phyloP scores from a whole-genome alignment of 306 rosid species.

The Lablab purpureus region DNA sequence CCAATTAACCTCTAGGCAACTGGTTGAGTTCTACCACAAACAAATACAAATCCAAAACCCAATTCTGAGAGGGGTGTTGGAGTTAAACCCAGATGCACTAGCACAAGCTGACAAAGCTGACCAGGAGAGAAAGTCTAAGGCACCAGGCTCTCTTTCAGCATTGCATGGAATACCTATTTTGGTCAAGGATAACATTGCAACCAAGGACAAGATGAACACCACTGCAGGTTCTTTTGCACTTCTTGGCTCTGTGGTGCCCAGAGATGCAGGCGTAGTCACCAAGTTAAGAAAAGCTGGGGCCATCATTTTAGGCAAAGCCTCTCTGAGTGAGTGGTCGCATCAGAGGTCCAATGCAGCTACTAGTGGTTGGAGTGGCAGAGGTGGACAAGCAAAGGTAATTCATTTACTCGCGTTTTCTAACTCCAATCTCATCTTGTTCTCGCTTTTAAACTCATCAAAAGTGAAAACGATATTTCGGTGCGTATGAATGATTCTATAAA shows the following conservation, averaged over 20 bases:
- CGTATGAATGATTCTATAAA: too few relatives aligned
- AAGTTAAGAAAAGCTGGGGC: constrained; percentile 76
- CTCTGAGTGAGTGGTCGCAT: constrained; percentile 65
- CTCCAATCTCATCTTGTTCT: too few relatives aligned
- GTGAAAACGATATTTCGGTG: too few relatives aligned
- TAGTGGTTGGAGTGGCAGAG: constrained; percentile 67
- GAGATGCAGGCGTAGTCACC: constrained; percentile 69
- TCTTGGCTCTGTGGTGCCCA: constrained; percentile 66
- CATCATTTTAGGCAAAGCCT: constrained; percentile 72
- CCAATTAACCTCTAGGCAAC: constrained; percentile 63
- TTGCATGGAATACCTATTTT: constrained; percentile 75
- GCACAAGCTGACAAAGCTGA: constrained; percentile 66
- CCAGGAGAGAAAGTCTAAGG: constrained; percentile 39
- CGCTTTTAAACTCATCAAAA: too few relatives aligned
- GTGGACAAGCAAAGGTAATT: constrained; percentile 68
- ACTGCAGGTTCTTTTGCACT: constrained; percentile 73
- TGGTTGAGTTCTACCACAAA: constrained; percentile 64
- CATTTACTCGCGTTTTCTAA: not conserved
- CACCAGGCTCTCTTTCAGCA: constrained; percentile 23
- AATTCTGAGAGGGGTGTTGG: constrained; percentile 57
- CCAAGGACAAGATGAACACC: constrained; percentile 73
- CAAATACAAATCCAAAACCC: constrained; percentile 55
- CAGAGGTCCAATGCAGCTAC: constrained; percentile 36
- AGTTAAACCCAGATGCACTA: constrained; percentile 69
- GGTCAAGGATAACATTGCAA: constrained; percentile 78